These are phyloP conservation scores for Paratinospora sagittata DNA, from an alignment of 164 flowering plant genomes.

Conservation along the genomic window DNA sequence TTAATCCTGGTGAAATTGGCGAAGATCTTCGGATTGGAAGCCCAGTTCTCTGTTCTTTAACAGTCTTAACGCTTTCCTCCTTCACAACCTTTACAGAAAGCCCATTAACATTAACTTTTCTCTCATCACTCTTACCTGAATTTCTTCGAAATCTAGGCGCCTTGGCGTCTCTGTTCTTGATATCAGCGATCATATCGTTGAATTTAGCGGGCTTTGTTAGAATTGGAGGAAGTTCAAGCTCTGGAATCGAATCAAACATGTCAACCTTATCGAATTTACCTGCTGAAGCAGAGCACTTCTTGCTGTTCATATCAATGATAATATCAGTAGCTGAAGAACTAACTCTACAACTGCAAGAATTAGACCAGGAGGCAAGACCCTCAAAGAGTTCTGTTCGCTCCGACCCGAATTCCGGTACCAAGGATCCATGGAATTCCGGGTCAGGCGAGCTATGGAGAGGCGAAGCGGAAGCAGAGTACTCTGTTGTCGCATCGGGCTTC, in stretches of 20 bases:
- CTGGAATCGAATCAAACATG: constrained; percentile 24
- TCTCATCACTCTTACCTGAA: constrained; percentile 18
- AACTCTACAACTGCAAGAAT: constrained; percentile 29
- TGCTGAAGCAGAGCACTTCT: neutral
- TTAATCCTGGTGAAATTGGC: constrained; percentile 30
- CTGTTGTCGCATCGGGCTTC: constrained; percentile 11
- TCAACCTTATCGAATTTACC: constrained; percentile 18
- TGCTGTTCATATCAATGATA: constrained; percentile 36
- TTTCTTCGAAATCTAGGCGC: constrained; percentile 1
- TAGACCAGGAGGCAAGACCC: constrained; percentile 19
- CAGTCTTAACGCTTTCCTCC: constrained; percentile 19
- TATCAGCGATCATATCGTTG: constrained; percentile 13
- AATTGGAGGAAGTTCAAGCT: constrained; percentile 50
- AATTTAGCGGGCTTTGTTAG: constrained; percentile 36
- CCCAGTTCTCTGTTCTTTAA: constrained; percentile 18
- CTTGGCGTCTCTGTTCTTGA: constrained; percentile 11
- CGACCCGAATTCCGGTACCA: constrained; percentile 7
- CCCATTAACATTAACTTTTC: constrained; percentile 4
- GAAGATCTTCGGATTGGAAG: constrained; percentile 21
- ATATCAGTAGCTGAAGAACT: constrained; percentile 42
- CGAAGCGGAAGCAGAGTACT: constrained; percentile 15
- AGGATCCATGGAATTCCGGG: constrained; percentile 6
- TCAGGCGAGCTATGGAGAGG: constrained; percentile 17
- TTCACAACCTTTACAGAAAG: constrained; percentile 23
- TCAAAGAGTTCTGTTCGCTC: constrained; percentile 5